A percentile compares a stretch with the other conserved stretches of the same genome.
phyloP scores from a whole-genome alignment of 2,329 filamentous ascomycete species.

The Cladosporium austrohemisphaericum region DNA sequence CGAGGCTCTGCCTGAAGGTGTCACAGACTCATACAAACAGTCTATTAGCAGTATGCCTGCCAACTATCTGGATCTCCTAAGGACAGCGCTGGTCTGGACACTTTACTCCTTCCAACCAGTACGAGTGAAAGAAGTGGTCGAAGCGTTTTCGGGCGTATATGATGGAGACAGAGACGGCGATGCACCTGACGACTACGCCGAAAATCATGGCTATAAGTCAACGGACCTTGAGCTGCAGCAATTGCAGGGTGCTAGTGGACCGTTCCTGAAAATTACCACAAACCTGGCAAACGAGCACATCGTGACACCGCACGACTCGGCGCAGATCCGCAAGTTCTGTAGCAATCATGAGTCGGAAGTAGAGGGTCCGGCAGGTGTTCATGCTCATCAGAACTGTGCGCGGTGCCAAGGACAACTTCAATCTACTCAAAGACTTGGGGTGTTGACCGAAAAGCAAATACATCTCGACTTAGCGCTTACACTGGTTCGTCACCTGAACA shows the following conservation, averaged over 20 bases:
- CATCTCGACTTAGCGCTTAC: conserved; percentile 18
- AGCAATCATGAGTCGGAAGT: conserved; percentile 6
- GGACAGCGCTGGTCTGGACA: conserved; percentile 15
- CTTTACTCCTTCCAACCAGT: conserved; percentile 11
- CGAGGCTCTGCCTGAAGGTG: conserved; percentile 11
- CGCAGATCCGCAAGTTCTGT: conserved; percentile 15
- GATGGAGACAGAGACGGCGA: neutral
- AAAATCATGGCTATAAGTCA: neutral
- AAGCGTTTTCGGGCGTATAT: conserved; percentile 14
- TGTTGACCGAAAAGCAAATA: conserved; percentile 17
- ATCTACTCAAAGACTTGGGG: neutral
- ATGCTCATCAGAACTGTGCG: neutral
- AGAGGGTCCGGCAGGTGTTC: too few species aligned
- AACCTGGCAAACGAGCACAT: neutral
- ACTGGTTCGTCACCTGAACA: conserved; percentile 19
- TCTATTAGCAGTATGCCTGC: conserved; percentile 11
- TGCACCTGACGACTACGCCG: neutral
- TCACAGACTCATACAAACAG: conserved; percentile 16
- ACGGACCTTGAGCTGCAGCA: conserved; percentile 17
- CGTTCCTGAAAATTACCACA: conserved; percentile 15
- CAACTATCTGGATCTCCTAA: conserved; percentile 17
- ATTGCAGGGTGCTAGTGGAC: conserved; percentile 13
- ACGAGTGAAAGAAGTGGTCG: conserved; percentile 15
- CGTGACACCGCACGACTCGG: conserved; percentile 10
- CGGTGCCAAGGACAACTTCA: conserved; percentile 13